A percentile compares a stretch with the other conserved stretches of the same genome.
These are phyloP conservation scores for Termitomyces sp. DNA, from an alignment of 768 basidiomycete species.

Conservation along the genomic window DNA sequence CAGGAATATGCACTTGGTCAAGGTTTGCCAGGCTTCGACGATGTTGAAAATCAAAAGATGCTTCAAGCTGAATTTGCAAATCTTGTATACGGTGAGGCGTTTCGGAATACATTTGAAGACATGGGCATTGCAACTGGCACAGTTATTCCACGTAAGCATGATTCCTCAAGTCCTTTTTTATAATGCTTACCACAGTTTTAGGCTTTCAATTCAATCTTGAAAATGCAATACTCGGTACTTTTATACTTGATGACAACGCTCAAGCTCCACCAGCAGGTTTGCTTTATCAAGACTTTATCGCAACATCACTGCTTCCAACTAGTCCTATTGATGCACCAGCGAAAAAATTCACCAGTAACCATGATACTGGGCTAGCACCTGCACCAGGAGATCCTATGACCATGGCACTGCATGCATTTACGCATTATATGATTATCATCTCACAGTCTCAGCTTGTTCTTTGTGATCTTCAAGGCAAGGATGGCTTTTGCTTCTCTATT, in stretches of 20 bases:
- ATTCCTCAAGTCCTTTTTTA: background rate
- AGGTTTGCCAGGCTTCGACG: background rate
- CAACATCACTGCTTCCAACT: constrained; percentile 13
- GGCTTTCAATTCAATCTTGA: constrained; percentile 9
- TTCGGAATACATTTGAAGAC: constrained; percentile 10
- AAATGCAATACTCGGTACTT: constrained; percentile 5
- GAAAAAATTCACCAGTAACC: constrained; percentile 17
- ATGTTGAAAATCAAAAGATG: background rate
- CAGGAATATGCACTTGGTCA: constrained; percentile 15
- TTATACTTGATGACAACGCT: background rate
- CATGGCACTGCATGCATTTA: constrained; percentile 17
- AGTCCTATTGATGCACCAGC: constrained; percentile 5
- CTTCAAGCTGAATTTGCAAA: constrained; percentile 12
- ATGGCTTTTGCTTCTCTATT: no score
- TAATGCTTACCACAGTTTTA: background rate
- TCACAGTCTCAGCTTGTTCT: constrained; percentile 8
- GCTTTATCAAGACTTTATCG: constrained; percentile 10
- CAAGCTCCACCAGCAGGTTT: background rate
- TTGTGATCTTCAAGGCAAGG: constrained; percentile 7
- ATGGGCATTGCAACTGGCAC: background rate
- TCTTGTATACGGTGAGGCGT: constrained; percentile 7
- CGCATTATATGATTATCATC: constrained; percentile 11
- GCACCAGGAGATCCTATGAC: constrained; percentile 6
- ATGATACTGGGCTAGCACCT: constrained; percentile 11
- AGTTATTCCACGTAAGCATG: background rate